Evolutionary conservation across 139 green algal genomes (phyloP), one percentile per base, ranked within the genome.

Genomic region (Pleodorina starrii): DNA sequence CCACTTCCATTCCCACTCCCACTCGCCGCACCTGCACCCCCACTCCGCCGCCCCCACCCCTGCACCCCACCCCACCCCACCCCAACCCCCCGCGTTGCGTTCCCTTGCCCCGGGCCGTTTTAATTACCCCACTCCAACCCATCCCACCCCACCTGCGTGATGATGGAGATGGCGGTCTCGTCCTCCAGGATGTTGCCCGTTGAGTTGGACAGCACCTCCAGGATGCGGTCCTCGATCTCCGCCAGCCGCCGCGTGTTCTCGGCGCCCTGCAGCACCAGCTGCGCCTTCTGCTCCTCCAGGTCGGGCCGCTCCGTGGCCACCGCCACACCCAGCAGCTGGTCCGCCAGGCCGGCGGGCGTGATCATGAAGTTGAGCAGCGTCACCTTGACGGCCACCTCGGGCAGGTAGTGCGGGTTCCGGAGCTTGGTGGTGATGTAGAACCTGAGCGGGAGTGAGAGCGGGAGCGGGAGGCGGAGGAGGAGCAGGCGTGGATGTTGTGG

Each of bases 301-400:
- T 97, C 95, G n/a, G 95, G 95, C 38, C 95, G 86, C 91, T 97
- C 95, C 36, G 92, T 94, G 48, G 95, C 93, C 42, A 97, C 95
- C 46, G 95, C 94, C 44, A 97, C 93, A 7, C 94, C 94, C 72
- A 97, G 94, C 94, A 97, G 93, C 91, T 97, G 91, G 83, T 97
- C 94, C 29, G 76, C 85, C 79, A 97, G 90, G 29, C 95, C 95
- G 25, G 91, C 93, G 21, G 92, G 94, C 4, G 95, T 97, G 88
- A 97, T 97, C 94, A 96, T 97, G 90, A 97, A 97, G 92, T 97
- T 97, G 35, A 97, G 93, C 80, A 97, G 91, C 25, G 93, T 95
- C 51, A 96, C 94, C 90, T 96, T 97, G 83, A 96, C 94, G 10
- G 94, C 85, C 71, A 96, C 90, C 91, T 97, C 95, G 16, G 95